Base-by-base conservation (phyloP, 306 rosid genomes). In the Quercus gilva region DNA sequence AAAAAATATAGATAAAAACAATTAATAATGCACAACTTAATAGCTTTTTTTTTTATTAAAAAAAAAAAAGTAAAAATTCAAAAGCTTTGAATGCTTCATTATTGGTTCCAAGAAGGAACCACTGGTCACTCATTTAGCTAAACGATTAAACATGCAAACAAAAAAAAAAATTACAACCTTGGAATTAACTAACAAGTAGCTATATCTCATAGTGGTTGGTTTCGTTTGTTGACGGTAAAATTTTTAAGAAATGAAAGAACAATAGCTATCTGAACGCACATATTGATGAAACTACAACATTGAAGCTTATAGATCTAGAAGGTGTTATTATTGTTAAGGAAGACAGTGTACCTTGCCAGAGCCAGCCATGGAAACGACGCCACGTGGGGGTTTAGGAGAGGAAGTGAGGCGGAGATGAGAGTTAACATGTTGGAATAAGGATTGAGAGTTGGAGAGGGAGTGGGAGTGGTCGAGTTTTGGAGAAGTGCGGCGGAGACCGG, bases 321-420 rank as follows among this genome's bases (percentile, higher is more conserved):
- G 41, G 41, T 7, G 45, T 0, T 41, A 41, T 41, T 41, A 41
- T 68, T 35, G 41, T 68, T n/a, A 3, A 11, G 5, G 51, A 45
- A 63, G n/a, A 28, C 59, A 65, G 0, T 0, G 70, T 15, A 95
- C 99, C 96, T 90, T 95, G 79, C 96, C 99, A 4, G 97, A 58
- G 85, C 98, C 94, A 58, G 98, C 96, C 99, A 95, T 95, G 88
- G 94, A 76, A 56, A 93, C 74, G 21, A 93, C 86, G 67, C 89
- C 69, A 28, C 96, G 91, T 78, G 90, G 87, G 80, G 86, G 85
- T 80, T 88, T 95, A 77, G 83, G 55, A 11, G 96, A 84, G 69
- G 90, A 37, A 11, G 99, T 84, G 14, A 91, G 74, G 71, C 92
- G 94, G 80, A 91, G 86, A 63, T 86, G 90, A 61, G 93, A 86